These are phyloP conservation scores for Schrenkiella parvula DNA, from an alignment of 345 rosid genomes.

Conservation along the genomic window DNA sequence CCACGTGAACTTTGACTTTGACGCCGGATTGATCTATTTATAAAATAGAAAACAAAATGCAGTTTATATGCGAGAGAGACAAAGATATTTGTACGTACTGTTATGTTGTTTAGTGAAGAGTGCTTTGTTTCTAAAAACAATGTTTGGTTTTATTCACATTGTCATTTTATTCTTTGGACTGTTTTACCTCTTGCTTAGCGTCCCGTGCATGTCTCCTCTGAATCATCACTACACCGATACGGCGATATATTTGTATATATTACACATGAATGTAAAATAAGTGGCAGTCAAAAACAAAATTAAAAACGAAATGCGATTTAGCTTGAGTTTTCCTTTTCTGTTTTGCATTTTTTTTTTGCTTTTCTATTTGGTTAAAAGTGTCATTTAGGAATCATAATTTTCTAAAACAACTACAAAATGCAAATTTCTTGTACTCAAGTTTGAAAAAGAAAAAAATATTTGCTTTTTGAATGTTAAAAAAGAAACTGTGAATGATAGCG, in stretches of 20 bases:
- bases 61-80: constrained; percentile 19
- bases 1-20: constrained; percentile 33
- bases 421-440: not conserved
- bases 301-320: not conserved
- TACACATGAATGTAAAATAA: not conserved
- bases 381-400: not conserved
- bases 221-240: constrained; percentile 13
- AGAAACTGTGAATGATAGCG: too few species aligned
- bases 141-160: constrained; percentile 35
- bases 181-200: constrained; percentile 18
- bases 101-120: constrained; percentile 24
- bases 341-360: not conserved
- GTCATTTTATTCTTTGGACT: constrained; percentile 31
- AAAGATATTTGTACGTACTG: constrained; percentile 15
- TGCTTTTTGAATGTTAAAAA: not conserved
- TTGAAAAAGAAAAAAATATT: not conserved
- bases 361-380: not conserved
- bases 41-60: not conserved
- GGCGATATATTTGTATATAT: not conserved
- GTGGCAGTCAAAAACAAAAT: not conserved
- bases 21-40: not conserved
- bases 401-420: not conserved
- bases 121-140: constrained; percentile 29
- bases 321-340: not conserved
- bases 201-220: constrained; percentile 30